These are phyloP conservation scores for Dendrobium huoshanense DNA, from an alignment of 106 monocot species.

Conservation along the genomic window DNA sequence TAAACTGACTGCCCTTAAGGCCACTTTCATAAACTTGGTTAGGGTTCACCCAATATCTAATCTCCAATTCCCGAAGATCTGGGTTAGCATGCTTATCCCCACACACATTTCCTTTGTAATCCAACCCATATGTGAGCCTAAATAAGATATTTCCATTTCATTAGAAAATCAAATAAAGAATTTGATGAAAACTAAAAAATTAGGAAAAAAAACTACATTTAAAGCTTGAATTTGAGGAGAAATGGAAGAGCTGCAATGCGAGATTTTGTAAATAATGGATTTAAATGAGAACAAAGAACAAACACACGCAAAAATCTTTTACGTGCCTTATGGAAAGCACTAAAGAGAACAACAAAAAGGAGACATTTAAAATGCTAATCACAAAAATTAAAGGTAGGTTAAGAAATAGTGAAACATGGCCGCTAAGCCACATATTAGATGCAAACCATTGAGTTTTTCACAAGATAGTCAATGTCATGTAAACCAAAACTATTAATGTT, in stretches of 20 bases:
- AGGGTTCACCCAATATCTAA: conserved; percentile 69
- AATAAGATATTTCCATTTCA: conserved; percentile 7
- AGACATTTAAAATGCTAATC: not conserved
- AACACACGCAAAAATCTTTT: not conserved
- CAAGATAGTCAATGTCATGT: not conserved
- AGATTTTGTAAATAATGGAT: not conserved
- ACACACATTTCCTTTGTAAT: conserved; percentile 97
- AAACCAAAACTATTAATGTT: not conserved
- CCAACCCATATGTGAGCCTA: conserved; percentile 92
- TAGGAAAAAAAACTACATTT: not conserved
- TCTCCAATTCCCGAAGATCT: conserved; percentile 63
- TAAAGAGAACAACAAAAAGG: not conserved
- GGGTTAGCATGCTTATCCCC: conserved; percentile 69
- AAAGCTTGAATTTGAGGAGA: not conserved
- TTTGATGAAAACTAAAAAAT: not conserved
- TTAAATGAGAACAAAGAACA: not conserved
- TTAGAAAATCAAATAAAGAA: conserved; percentile 6
- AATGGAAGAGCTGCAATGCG: not conserved
- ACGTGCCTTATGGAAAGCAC: no score
- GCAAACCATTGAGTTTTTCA: not conserved
- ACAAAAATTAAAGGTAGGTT: not conserved
- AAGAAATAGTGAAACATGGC: not conserved
- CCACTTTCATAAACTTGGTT: conserved; percentile 73
- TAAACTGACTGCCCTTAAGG: conserved; percentile 37
- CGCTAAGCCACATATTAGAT: not conserved